Conservation (phyloP, 805 yeast species). For the Kuraishia piskuri region DNA sequence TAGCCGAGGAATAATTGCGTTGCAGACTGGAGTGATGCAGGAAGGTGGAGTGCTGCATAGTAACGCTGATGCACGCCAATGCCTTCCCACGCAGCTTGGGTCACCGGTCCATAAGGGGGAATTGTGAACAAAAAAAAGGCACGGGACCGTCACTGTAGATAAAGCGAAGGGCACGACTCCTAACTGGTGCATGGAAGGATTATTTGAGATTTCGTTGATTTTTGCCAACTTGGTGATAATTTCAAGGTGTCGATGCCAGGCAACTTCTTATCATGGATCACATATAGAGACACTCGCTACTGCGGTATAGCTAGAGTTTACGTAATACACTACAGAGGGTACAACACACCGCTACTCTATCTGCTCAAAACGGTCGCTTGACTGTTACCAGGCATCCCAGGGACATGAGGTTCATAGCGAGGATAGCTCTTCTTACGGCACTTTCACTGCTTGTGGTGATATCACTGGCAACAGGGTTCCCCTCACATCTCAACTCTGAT, state of each 20-base stretch:
- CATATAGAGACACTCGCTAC: not conserved
- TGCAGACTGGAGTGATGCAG: no score
- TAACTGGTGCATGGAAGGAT: no score
- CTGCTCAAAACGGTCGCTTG: not conserved
- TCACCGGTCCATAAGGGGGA: no score
- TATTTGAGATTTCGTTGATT: no score
- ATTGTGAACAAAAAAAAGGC: no score
- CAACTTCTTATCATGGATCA: not conserved
- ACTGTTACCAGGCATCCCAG: not conserved
- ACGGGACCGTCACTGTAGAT: no score
- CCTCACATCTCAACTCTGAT: not conserved
- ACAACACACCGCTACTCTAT: not conserved
- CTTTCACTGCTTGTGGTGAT: not conserved
- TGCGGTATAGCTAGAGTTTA: not conserved
- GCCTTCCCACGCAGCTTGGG: not conserved
- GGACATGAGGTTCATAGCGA: not conserved
- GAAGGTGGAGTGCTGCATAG: no score
- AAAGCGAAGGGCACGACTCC: no score
- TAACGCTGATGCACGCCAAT: not conserved
- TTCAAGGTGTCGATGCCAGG: no score
- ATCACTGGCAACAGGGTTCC: not conserved
- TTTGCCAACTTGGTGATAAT: no score
- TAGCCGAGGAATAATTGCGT: no score
- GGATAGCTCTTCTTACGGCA: not conserved
- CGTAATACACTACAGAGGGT: not conserved